These are phyloP conservation scores for Telopea speciosissima DNA, from an alignment of 177 flowering plant genomes.

Conservation along the genomic window DNA sequence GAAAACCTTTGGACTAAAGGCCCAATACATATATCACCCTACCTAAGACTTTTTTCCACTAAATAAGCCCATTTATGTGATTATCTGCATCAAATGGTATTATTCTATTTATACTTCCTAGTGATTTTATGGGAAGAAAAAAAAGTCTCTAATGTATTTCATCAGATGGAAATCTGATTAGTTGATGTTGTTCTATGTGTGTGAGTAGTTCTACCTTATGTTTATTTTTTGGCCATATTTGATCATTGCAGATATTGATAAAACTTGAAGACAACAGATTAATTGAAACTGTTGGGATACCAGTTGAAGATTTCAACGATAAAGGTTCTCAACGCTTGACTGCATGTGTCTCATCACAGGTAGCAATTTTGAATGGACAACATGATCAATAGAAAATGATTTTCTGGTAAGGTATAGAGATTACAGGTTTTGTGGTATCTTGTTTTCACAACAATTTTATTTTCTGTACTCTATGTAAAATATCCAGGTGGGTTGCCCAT, in stretches of 20 bases:
- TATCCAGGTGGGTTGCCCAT: conserved; percentile 87
- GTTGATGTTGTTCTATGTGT: not conserved
- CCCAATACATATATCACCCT: too few relatives aligned
- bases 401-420: not conserved
- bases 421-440: not conserved
- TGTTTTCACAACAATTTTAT: not conserved
- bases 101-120: too few relatives aligned
- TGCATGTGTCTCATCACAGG: conserved; percentile 99
- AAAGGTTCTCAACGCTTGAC: conserved; percentile 85
- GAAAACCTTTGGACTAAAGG: too few relatives aligned
- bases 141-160: not conserved
- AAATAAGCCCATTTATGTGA: too few relatives aligned
- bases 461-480: not conserved
- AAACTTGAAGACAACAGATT: conserved; percentile 77
- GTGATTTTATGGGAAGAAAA: too few relatives aligned
- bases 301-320: conserved; percentile 74
- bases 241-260: conserved; percentile 52
- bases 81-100: too few relatives aligned
- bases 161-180: not conserved
- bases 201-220: not conserved
- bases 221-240: not conserved
- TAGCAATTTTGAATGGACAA: conserved; percentile 16
- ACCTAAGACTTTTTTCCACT: too few relatives aligned
- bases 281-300: conserved; percentile 98
- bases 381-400: not conserved